phyloP scores from a whole-genome alignment of 2,329 filamentous ascomycete species.

The Fusarium annulatum region DNA sequence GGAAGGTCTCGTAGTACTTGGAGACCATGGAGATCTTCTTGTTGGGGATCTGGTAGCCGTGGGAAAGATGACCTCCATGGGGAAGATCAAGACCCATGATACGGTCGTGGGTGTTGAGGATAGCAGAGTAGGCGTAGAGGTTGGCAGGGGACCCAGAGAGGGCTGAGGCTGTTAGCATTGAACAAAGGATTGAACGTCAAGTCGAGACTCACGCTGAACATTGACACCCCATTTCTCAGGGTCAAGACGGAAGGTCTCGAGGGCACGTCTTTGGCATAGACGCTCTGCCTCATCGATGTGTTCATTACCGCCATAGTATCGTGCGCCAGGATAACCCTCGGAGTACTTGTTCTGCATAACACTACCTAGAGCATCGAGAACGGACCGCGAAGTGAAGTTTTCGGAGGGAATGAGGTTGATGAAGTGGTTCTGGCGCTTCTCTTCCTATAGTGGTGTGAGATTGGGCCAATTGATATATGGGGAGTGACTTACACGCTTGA shows the following conservation, averaged over 20 bases:
- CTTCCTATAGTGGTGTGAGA: conserved; percentile 70
- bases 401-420: conserved; percentile 95
- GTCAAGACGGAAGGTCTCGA: conserved; percentile 85
- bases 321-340: conserved; percentile 92
- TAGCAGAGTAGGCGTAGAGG: conserved; percentile 90
- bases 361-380: conserved; percentile 87
- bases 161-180: conserved; percentile 53
- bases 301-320: conserved; percentile 96
- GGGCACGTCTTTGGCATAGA: conserved; percentile 85
- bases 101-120: conserved; percentile 89
- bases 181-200: not conserved
- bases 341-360: conserved; percentile 99
- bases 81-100: conserved; percentile 96
- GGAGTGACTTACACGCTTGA: conserved; percentile 75
- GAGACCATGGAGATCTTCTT: conserved; percentile 95
- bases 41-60: conserved; percentile 92
- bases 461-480: not conserved
- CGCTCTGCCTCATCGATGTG: conserved; percentile 90
- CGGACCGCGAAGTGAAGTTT: conserved; percentile 91
- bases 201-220: conserved; percentile 75
- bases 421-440: conserved; percentile 93
- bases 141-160: conserved; percentile 79
- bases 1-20: conserved; percentile 97
- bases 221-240: conserved; percentile 94
- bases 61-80: conserved; percentile 92